phyloP scores from a whole-genome alignment of 768 basidiomycete genomes.

The Lactarius hengduanensis region DNA sequence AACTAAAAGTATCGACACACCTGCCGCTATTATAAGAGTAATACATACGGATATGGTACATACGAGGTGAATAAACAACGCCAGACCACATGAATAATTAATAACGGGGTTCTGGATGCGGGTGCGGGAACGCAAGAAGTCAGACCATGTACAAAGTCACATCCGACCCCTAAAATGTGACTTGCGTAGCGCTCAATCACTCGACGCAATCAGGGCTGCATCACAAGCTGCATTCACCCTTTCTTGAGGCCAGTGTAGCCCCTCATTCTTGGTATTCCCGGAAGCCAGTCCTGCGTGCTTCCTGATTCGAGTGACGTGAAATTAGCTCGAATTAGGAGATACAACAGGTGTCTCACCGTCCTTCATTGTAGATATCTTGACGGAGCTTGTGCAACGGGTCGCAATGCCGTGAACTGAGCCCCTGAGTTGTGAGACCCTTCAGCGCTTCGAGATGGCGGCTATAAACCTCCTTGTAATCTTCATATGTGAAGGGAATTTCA shows the following conservation, averaged over 20 bases:
- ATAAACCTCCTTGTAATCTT: conserved; percentile 19
- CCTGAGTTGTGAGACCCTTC: conserved; percentile 14
- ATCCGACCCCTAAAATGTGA: background rate
- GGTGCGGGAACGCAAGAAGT: background rate
- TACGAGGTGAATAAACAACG: background rate
- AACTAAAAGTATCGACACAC: background rate
- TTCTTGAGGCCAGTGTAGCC: conserved; percentile 7
- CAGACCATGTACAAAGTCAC: conserved; percentile 10
- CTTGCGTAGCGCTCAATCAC: conserved; percentile 3
- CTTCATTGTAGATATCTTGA: conserved; percentile 8
- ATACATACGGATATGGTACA: background rate
- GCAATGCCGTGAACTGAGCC: conserved; percentile 8
- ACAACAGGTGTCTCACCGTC: conserved; percentile 10
- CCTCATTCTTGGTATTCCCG: background rate
- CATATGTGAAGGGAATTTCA: conserved; percentile 18
- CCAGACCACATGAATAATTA: conserved; percentile 1
- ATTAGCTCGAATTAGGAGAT: background rate
- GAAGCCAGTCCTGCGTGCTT: conserved; percentile 16
- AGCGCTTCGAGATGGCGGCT: conserved; percentile 6
- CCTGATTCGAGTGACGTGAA: background rate
- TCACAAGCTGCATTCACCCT: conserved; percentile 19
- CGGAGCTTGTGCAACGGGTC: conserved; percentile 19
- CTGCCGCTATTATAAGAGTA: background rate
- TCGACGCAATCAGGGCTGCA: background rate
- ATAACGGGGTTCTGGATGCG: background rate